Percentiles rank a stretch among this genome's conserved stretches.
Evolutionary conservation across 75 land plant genomes (phyloP).

Genomic region (Cunninghamia lanceolata): DNA sequence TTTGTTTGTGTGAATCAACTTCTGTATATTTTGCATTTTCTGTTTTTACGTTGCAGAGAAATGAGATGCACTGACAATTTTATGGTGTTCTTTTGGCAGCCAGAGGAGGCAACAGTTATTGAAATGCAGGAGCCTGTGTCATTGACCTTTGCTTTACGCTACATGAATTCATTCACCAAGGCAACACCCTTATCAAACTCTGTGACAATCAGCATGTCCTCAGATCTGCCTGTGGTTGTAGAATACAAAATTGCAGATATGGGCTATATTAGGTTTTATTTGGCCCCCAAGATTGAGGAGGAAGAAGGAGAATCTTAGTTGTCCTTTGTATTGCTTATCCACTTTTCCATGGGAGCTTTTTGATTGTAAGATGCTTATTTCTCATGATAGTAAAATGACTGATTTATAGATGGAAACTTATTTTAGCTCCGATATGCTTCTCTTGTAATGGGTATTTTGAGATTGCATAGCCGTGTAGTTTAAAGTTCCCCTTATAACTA

Average conservation of each 20-base stretch:
- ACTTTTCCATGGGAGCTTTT: neutral
- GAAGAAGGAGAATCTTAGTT: slow-evolving; percentile 29
- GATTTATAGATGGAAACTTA: neutral
- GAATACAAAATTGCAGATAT: slow-evolving; percentile 55
- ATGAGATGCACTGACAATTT: neutral
- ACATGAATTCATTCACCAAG: slow-evolving; percentile 51
- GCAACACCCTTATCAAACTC: slow-evolving; percentile 46
- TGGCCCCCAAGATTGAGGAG: slow-evolving; percentile 54
- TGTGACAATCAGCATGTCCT: slow-evolving; percentile 47
- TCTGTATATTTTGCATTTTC: neutral
- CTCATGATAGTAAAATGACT: neutral
- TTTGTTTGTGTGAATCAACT: neutral
- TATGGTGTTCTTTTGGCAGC: slow-evolving; percentile 17
- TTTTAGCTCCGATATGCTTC: neutral
- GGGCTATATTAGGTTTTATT: slow-evolving; percentile 43
- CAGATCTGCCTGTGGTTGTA: slow-evolving; percentile 44
- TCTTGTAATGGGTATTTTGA: neutral
- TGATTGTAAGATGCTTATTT: neutral
- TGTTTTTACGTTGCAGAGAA: neutral
- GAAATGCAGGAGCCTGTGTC: slow-evolving; percentile 52
- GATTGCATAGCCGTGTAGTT: neutral
- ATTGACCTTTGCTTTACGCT: slow-evolving; percentile 46
- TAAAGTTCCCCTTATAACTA: neutral
- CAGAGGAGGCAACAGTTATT: slow-evolving; percentile 39
- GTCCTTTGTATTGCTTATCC: neutral